Evolutionary conservation across 352 stramenopile genomes (phyloP).

Genomic region (Albugo laibachii): DNA sequence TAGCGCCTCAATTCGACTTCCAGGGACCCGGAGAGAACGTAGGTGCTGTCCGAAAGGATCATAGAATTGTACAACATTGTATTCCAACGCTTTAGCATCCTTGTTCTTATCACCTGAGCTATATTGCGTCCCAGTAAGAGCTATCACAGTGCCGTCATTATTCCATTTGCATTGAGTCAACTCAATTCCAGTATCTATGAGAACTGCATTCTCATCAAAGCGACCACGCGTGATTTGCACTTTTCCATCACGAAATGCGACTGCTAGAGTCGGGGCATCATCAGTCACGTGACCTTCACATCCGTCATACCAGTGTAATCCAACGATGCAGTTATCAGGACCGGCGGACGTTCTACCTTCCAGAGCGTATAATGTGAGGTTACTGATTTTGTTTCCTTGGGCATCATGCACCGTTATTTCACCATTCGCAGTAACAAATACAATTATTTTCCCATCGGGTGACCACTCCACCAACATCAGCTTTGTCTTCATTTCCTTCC

Average conservation of each 20-base stretch:
- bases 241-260: slow-evolving; percentile 81
- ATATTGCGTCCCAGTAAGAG: slow-evolving; percentile 51
- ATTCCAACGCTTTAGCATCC: slow-evolving; percentile 12
- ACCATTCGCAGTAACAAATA: slow-evolving; percentile 76
- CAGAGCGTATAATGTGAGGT: slow-evolving; percentile 58
- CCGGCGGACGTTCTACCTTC: slow-evolving; percentile 12
- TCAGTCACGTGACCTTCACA: slow-evolving; percentile 75
- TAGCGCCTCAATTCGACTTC: slow-evolving; percentile 67
- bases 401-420: slow-evolving; percentile 75
- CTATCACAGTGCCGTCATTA: slow-evolving; percentile 80
- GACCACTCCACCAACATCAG: slow-evolving; percentile 88
- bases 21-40: slow-evolving; percentile 76
- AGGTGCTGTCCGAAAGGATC: slow-evolving; percentile 70
- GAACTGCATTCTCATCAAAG: slow-evolving; percentile 66
- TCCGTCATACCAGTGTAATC: slow-evolving; percentile 70
- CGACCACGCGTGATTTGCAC: slow-evolving; percentile 81
- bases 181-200: slow-evolving; percentile 84
- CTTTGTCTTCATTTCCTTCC: slow-evolving; percentile 84
- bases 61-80: slow-evolving; percentile 86
- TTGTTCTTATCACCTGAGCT: slow-evolving; percentile 13
- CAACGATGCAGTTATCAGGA: slow-evolving; percentile 52
- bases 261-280: slow-evolving; percentile 77
- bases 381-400: slow-evolving; percentile 73
- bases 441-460: slow-evolving; percentile 71
- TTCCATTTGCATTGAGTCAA: slow-evolving; percentile 79